Evolutionary conservation across 2,329 filamentous ascomycete species (phyloP), one percentile per base, ranked within the genome.

Genomic region (Orbilia oligospora): DNA sequence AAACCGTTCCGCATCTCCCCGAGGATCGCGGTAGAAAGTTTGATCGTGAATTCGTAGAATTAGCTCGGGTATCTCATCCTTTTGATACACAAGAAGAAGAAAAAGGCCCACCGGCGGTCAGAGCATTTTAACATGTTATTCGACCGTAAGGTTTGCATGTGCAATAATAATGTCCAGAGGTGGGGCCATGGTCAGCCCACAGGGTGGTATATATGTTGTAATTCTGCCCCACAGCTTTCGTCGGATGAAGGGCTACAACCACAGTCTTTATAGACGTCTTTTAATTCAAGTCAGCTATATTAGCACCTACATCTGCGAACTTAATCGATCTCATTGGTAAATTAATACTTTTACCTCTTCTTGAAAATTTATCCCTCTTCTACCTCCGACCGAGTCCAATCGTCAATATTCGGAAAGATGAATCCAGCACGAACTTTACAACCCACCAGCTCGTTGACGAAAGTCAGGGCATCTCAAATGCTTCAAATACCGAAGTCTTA

Each of bases 161-260:
- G 56, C 56, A 41, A 41, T 16, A 16, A 16, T 41, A 41, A 41
- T 44, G 18, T n/a, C 18, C 12, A 61, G 44, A 61, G 0, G 56
- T 61, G 56, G 56, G 36, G 56, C 56, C 56, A 61, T 27, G 56
- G 20, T 61, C 56, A 61, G 56, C 36, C 56, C 56, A 61, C 56
- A 61, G 36, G 33, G 20, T 61, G 10, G 56, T 61, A 44, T 41
- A 61, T 61, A 41, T 61, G 30, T 61, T 61, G 36, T 16, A 24
- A 41, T n/a, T 12, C 18, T 44, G 56, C 56, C 36, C 56, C 56
- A 33, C 36, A 27, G 18, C n/a, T 14, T 61, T n/a, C 12, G 6
- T 44, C 56, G 36, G 56, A 44, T 41, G 33, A 61, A 61, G 56
- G 36, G 30, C 55, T 41, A 61, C 3, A 58, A 8, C 12, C 24